phyloP scores from a whole-genome alignment of 225 moss, liverwort and hornwort genomes.

The Bryum argenteum region DNA sequence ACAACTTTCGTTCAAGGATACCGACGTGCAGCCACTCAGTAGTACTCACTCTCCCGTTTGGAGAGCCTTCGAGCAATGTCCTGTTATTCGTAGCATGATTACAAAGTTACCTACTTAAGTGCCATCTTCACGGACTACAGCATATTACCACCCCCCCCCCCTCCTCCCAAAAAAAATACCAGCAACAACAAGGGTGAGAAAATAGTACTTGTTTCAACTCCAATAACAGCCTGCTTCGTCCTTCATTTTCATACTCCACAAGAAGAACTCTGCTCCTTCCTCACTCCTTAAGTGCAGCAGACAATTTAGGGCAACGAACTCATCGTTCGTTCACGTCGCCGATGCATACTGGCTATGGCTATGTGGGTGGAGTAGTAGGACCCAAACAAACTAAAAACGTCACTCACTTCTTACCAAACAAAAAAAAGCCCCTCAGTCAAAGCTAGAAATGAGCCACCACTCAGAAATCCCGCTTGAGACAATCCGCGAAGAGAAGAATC shows the following conservation, averaged over 20 bases:
- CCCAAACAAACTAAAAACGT: neutral
- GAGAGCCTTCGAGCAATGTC: slow-evolving; percentile 47
- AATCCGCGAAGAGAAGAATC: too few relatives aligned
- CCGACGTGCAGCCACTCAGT: slow-evolving; percentile 46
- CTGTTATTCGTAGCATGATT: slow-evolving; percentile 37
- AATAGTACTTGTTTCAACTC: slow-evolving; percentile 48
- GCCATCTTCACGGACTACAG: slow-evolving; percentile 33
- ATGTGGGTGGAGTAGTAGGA: neutral
- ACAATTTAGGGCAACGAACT: slow-evolving; percentile 48
- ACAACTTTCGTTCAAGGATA: slow-evolving; percentile 29
- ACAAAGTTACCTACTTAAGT: slow-evolving; percentile 45
- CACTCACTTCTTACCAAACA: neutral
- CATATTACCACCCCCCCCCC: slow-evolving; percentile 8
- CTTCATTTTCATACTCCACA: slow-evolving; percentile 57
- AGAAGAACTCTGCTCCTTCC: slow-evolving; percentile 35
- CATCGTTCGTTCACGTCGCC: slow-evolving; percentile 26
- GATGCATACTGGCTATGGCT: slow-evolving; percentile 37
- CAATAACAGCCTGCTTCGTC: slow-evolving; percentile 46
- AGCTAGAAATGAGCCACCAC: neutral
- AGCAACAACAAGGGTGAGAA: slow-evolving; percentile 10
- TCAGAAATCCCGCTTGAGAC: neutral
- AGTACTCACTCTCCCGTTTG: slow-evolving; percentile 21
- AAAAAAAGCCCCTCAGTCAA: neutral
- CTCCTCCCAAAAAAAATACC: slow-evolving; percentile 5
- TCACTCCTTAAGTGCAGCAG: slow-evolving; percentile 32